Evolutionary conservation across 148 eudicot genomes (phyloP), one percentile per base, ranked within the genome.

Genomic region (Agrostemma githago): DNA sequence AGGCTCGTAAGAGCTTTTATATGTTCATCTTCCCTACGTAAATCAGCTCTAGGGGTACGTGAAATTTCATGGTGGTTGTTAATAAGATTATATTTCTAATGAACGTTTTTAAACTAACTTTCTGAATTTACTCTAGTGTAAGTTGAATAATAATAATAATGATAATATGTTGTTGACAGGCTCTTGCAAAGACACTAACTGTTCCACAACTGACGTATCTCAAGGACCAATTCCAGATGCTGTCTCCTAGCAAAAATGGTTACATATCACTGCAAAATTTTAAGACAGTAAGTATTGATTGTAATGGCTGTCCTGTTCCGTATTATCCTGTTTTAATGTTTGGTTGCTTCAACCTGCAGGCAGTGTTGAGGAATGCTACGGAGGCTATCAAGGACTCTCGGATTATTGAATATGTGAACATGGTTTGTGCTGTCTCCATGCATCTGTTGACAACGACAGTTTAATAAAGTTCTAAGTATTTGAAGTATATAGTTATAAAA

Each of bases 351-450:
- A 51, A 58, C 62, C 40, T 74, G 74, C 83, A 93, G 98, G 92
- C 91, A 62, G 77, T 77, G 57, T 21, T 77, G 66, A 91, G 86
- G 79, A 77, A 79, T 76, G 83, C 86, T 39, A 94, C 98, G 0
- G 98, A 91, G 68, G 95, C 98, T 66, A 79, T 94, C 84, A 94
- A 88, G 85, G 98, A 94, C 77, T 89, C 98, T 39, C 84, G 96
- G 61, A 96, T 89, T 79, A 70, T 88, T 42, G 98, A 94, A 71
- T 95, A 78, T 76, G 97, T 87, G 40, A 82, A 77, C 84, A 83
- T 79, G 93, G 97, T 91, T 79, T 61, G 42, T 11, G 62, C 62
- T 76, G 26, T 46, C 38, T 57, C n/a, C 75, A 51, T 42, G 42
- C 51, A 57, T 56, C 17, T 66, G 12, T 61, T 48, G 11, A 48